Evolutionary conservation across 495 filamentous ascomycete genomes (phyloP).

Genomic region (Penicillium ucsense): DNA sequence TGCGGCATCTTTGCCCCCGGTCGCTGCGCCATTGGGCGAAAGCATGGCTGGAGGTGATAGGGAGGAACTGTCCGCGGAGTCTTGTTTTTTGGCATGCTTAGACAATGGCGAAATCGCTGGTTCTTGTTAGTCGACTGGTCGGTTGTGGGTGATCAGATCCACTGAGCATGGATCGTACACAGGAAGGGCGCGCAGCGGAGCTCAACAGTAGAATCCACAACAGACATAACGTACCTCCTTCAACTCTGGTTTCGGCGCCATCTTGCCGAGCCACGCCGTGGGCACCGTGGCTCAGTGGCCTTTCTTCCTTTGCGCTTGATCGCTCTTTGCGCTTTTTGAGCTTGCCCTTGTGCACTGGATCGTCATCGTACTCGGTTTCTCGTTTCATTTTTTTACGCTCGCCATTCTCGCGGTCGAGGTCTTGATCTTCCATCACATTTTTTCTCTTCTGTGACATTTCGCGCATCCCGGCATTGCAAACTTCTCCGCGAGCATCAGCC

Average conservation of each 20-base stretch:
- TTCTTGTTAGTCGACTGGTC: too few relatives aligned
- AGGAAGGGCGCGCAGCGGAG: neutral
- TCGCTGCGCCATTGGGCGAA: slow-evolving; percentile 45
- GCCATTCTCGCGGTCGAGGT: slow-evolving; percentile 33
- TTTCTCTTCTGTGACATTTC: slow-evolving; percentile 56
- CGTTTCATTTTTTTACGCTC: slow-evolving; percentile 41
- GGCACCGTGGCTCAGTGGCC: slow-evolving; percentile 51
- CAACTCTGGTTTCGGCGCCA: slow-evolving; percentile 44
- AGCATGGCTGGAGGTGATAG: slow-evolving; percentile 43
- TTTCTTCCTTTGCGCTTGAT: slow-evolving; percentile 40
- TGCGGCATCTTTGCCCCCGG: slow-evolving; percentile 34
- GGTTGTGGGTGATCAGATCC: slow-evolving; percentile 4
- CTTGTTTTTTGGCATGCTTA: slow-evolving; percentile 41
- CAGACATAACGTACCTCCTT: slow-evolving; percentile 47
- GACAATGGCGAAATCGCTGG: slow-evolving; percentile 37
- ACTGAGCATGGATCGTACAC: neutral
- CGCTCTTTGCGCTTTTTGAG: slow-evolving; percentile 45
- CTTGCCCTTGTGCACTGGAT: slow-evolving; percentile 39
- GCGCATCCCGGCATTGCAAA: slow-evolving; percentile 66
- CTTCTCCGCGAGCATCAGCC: slow-evolving; percentile 50
- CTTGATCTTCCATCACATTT: slow-evolving; percentile 43
- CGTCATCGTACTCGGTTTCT: slow-evolving; percentile 47
- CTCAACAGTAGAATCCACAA: neutral
- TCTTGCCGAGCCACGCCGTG: slow-evolving; percentile 60
- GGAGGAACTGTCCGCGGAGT: slow-evolving; percentile 51